Evolutionary conservation across 1,139 yeast species (phyloP).

Genomic region (Meyerozyma smithsonii): DNA sequence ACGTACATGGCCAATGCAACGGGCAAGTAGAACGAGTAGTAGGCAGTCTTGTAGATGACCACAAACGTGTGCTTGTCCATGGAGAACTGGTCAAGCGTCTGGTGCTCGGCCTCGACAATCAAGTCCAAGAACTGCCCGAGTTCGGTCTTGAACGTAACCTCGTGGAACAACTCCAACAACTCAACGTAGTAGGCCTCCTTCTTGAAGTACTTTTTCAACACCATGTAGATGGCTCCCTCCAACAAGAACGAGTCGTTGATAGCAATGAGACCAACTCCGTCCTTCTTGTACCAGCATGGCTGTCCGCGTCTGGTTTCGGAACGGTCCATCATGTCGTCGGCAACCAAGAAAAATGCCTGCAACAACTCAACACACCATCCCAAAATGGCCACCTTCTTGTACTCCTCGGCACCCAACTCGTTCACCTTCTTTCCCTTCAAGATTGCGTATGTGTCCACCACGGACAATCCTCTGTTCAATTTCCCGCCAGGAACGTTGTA

Average conservation of each 20-base stretch:
- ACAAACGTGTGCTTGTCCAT: constrained; percentile 89
- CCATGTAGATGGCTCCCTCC: constrained; percentile 88
- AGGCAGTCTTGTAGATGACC: constrained; percentile 95
- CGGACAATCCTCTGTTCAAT: constrained; percentile 93
- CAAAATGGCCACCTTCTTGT: constrained; percentile 78
- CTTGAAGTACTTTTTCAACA: constrained; percentile 86
- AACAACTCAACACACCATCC: constrained; percentile 96
- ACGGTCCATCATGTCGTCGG: constrained; percentile 98
- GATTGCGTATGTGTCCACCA: constrained; percentile 84
- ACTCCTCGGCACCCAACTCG: constrained; percentile 65
- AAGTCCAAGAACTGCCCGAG: constrained; percentile 93
- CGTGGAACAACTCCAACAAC: constrained; percentile 86
- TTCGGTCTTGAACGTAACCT: constrained; percentile 95
- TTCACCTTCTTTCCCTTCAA: constrained; percentile 60
- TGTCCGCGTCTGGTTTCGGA: constrained; percentile 98
- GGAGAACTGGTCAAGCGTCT: constrained; percentile 83
- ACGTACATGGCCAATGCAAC: constrained; percentile 95
- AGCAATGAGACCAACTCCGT: constrained; percentile 85
- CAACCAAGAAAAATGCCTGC: constrained; percentile 95
- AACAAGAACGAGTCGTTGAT: constrained; percentile 97
- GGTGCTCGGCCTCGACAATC: constrained; percentile 93
- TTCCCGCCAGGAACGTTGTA: constrained; percentile 97
- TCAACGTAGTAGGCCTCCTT: constrained; percentile 81
- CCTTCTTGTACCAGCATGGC: constrained; percentile 92
- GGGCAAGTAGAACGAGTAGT: constrained; percentile 94